Evolutionary conservation across 352 stramenopile species (phyloP), one percentile per base, ranked within the genome.

Genomic region (Blastocystis hominis): DNA sequence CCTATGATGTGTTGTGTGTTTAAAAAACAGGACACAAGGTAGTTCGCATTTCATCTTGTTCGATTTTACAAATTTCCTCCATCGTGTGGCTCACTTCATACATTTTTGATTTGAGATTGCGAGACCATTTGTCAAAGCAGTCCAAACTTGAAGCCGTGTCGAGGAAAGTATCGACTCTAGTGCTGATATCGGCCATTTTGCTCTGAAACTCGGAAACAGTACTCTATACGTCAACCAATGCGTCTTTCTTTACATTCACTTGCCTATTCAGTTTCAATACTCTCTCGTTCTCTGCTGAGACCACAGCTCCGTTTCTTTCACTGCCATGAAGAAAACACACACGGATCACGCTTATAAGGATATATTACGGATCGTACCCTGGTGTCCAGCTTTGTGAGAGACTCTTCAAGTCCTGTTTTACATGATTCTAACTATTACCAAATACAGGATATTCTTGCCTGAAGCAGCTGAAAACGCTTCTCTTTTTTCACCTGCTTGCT

Each of bases 61-160:
- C 72, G 50, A 68, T 84, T 30, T 44, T 30, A 17, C 72, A 84
- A 42, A 84, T 47, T 1, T 84, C 72, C 30, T 84, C 72, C 72
- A 84, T 84, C 6, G 62, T 68, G 38, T 84, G 72, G 62, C 72
- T 84, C 72, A 84, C 72, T 9, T 84, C 72, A 46, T 69, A 84
- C 72, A 84, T 84, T 15, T 84, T 84, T 34, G 72, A 53, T 69
- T 84, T 84, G 53, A 84, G 66, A 30, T 66, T 84, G 7, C 54
- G 50, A 36, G 55, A 17, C 72, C 72, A 84, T 34, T 84, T 84
- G 44, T 84, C 72, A 40, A 84, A 66, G 42, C 62, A 84, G 50
- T 84, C 72, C 30, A 84, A 46, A 44, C 72, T 84, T 53, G 72
- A 84, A 5, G 72, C 17, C 17, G 34, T 30, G 30, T 84, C 72